Conservation (phyloP, 192 early-diverging fungal species). For the Coemansia sp. region DNA sequence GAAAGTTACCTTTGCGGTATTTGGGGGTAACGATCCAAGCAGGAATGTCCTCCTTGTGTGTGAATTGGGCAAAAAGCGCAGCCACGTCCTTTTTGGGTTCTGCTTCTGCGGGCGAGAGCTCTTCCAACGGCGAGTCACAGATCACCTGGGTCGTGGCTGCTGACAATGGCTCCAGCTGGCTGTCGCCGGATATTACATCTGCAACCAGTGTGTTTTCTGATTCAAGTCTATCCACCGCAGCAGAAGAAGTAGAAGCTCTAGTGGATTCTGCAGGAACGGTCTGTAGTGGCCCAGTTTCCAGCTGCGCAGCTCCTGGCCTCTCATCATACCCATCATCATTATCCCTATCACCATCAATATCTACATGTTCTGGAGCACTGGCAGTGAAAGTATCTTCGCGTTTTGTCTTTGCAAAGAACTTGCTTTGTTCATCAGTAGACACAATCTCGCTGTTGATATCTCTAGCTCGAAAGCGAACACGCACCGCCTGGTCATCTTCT, state of each 20-base stretch:
- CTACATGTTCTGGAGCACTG: too few species aligned
- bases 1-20: constrained; percentile 22
- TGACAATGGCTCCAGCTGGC: not conserved
- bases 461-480: constrained; percentile 29
- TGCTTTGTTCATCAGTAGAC: constrained; percentile 24
- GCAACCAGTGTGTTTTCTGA: not conserved
- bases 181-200: not conserved
- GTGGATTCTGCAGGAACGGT: too few species aligned
- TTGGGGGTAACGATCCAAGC: not conserved
- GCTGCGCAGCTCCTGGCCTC: not conserved
- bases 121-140: not conserved
- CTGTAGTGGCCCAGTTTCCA: too few species aligned
- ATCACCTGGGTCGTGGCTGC: constrained; percentile 2
- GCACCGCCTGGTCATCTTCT: constrained; percentile 6
- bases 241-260: not conserved
- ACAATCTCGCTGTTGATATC: constrained; percentile 10
- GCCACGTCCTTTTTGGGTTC: not conserved
- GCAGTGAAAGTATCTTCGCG: not conserved
- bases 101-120: not conserved
- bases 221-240: not conserved
- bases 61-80: constrained; percentile 19
- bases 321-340: not conserved
- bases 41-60: not conserved
- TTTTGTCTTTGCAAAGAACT: constrained; percentile 26
- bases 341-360: not conserved